These are phyloP conservation scores for Scalesia atractyloides DNA, from an alignment of 129 eudicot species.

Conservation along the genomic window DNA sequence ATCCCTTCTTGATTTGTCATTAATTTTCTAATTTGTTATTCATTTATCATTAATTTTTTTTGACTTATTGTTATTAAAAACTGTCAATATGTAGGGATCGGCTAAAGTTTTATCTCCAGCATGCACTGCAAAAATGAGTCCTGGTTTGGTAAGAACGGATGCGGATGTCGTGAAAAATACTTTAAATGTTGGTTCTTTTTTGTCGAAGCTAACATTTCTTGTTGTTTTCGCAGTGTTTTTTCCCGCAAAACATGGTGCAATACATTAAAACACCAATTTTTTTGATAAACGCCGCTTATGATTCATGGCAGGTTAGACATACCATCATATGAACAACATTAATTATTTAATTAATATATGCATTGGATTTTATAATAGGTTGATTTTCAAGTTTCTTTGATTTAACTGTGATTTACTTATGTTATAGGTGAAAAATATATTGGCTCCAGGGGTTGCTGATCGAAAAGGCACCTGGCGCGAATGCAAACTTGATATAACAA, in stretches of 20 bases:
- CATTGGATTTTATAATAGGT: not conserved
- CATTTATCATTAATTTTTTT: not conserved
- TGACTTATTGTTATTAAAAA: not conserved
- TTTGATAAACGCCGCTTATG: slow-evolving; percentile 82
- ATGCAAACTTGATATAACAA: slow-evolving; percentile 39
- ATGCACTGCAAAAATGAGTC: slow-evolving; percentile 60
- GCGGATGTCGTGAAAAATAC: not conserved
- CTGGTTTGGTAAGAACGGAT: slow-evolving; percentile 66
- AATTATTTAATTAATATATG: no score
- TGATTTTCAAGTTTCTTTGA: not conserved
- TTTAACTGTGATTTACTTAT: not conserved
- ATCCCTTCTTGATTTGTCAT: not conserved
- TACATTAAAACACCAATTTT: slow-evolving; percentile 62
- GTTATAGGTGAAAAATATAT: slow-evolving; percentile 36
- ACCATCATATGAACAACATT: not conserved
- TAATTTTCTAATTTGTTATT: not conserved
- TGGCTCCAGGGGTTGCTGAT: slow-evolving; percentile 49
- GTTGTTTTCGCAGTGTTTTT: slow-evolving; percentile 66
- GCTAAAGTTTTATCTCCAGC: slow-evolving; percentile 65
- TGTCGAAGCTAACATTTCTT: slow-evolving; percentile 12
- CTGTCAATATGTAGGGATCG: slow-evolving; percentile 54
- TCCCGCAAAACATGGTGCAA: slow-evolving; percentile 69
- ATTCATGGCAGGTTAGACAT: slow-evolving; percentile 91
- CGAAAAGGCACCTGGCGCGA: slow-evolving; percentile 40
- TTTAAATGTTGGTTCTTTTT: not conserved